A percentile compares a stretch with the other conserved stretches of the same genome.
These are phyloP conservation scores for Garcia nutans DNA, from an alignment of 345 rosid species.

Conservation along the genomic window DNA sequence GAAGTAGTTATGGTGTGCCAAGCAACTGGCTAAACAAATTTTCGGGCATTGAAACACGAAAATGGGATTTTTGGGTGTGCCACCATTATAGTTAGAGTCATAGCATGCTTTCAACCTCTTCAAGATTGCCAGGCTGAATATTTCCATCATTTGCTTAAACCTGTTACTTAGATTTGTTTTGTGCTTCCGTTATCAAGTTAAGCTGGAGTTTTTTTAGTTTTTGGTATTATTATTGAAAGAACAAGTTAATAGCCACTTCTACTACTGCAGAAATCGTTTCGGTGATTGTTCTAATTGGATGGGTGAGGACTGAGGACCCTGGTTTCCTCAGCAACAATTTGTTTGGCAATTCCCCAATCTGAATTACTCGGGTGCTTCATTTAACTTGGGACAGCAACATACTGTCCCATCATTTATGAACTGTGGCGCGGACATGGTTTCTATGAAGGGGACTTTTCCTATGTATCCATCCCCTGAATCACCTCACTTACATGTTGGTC, in stretches of 20 bases:
- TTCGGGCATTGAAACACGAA: conserved; percentile 87
- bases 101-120: conserved; percentile 96
- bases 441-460: conserved; percentile 31
- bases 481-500: conserved; percentile 29
- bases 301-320: conserved; percentile 54
- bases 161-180: conserved; percentile 66
- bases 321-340: conserved; percentile 48
- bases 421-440: conserved; percentile 27
- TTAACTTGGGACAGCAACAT: conserved; percentile 24
- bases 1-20: conserved; percentile 97
- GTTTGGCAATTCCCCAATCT: conserved; percentile 38
- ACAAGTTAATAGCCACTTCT: conserved; percentile 26
- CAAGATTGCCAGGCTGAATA: conserved; percentile 98
- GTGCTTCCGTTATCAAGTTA: conserved; percentile 31
- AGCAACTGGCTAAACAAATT: conserved; percentile 91
- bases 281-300: conserved; percentile 56
- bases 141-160: conserved; percentile 85
- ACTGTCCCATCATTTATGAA: conserved; percentile 20
- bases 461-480: conserved; percentile 26
- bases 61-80: conserved; percentile 79
- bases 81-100: conserved; percentile 79
- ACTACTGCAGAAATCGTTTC: conserved; percentile 23
- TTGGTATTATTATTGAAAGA: conserved; percentile 39
- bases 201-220: conserved; percentile 51
- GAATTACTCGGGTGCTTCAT: conserved; percentile 19